Base-by-base conservation (phyloP, 352 stramenopile genomes). In the Globisporangium sylvaticum region DNA sequence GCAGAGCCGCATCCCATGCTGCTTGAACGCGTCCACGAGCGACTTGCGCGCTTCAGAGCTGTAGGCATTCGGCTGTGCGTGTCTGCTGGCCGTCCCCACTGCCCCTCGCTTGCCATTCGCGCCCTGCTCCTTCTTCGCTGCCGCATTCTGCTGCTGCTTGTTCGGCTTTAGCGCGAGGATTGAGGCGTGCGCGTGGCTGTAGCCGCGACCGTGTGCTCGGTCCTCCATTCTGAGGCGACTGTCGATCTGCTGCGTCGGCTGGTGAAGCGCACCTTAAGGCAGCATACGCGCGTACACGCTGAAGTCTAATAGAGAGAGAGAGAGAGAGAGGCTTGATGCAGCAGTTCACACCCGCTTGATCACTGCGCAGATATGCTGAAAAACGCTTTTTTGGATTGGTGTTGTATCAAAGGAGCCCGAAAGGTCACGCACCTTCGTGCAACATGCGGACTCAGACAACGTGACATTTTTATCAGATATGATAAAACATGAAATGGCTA, bases 1-100 rank as follows among this genome's bases (percentile, higher is more conserved):
- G 44, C 81, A 89, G 48, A 93, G 62, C 61, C 79, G 78, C 71
- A 81, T 82, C 3, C 81, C 83, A 37, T 91, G 76, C 71, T 91
- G 80, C 68, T 87, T 88, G 55, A 93, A 84, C 2, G 82, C 81
- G 58, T 90, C 83, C 14, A 80, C 61, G 12, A 91, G 73, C 7
- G 85, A 79, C 54, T 89, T 90, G n/a, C 39, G 42, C 24, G 64
- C 4, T 20, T 15, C 20, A 0, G 32, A 15, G 9, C 18, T 29
- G 29, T 22, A 42, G 29, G 1, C 12, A 24, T 20, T 37, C 8
- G 3, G 3, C 3, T 31, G 12, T 37, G 46, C 14, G 31, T 46
- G 20, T 34, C 48, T 58, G n/a, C 29, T 29, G 5, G 29, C 4
- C 39, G 18, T n/a, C 39, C 39, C 1, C 39, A 48, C 1, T 24